Evolutionary conservation across 495 filamentous ascomycete species (phyloP), one percentile per base, ranked within the genome.

Genomic region (Xylaria nigripes): DNA sequence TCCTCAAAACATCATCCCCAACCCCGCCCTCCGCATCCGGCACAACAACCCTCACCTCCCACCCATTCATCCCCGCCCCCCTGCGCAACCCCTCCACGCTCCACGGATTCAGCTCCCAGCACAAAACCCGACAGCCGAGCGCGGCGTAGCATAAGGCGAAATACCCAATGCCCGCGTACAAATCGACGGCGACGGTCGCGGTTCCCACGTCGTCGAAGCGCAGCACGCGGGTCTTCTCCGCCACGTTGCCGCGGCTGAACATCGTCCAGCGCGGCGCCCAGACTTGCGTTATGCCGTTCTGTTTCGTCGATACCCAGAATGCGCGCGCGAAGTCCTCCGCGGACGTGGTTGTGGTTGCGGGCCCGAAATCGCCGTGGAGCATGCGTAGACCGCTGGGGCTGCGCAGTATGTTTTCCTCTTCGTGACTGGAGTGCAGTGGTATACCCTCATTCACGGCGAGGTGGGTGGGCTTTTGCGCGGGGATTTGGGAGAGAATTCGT

Each of bases 101-200:
- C 89, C 89, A 95, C 4, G 81, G 78, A 69, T 90, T 96, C 21
- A 96, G 68, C 64, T 96, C 91, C 86, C 87, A 96, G 59, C 89
- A 87, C 54, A 92, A 72, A 8, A 95, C 85, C 45, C 79, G 75
- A 51, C 88, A 72, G 0, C 90, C 90, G n/a, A 86, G 74, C 54
- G 73, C 76, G 18, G 83, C 73, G 63, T 93, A 95, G 30, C 79
- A 83, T 58, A 95, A 92, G 15, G 85, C 79, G 67, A 96, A 96
- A 66, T 96, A 96, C 1, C 91, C 91, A 55, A 96, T 94, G 0
- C 91, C 91, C 2, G 87, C 87, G 73, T 91, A 96, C 59, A 96
- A 69, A 66, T 96, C 91, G 0, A 93, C 81, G 0, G 86, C 88
- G 47, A 61, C 1, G 38, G 16, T 18, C 8, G 30, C 22, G 1